Evolutionary conservation across 805 yeast genomes (phyloP).

Genomic region (Huiozyma sinensis): DNA sequence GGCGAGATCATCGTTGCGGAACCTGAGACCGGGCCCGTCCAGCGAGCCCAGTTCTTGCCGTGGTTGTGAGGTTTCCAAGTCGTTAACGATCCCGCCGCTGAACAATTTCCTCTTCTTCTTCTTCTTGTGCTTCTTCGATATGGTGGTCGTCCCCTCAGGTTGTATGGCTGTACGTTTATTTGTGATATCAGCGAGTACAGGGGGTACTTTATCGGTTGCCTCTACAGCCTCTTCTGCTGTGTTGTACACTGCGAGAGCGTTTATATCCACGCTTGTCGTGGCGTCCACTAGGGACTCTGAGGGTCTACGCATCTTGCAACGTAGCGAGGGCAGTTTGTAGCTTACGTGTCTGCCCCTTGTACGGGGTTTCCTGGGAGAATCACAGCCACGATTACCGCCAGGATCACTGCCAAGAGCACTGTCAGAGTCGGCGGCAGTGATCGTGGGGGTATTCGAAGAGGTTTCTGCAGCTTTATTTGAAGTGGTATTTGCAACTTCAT

Average conservation of each 20-base stretch:
- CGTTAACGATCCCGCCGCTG: slow-evolving; percentile 24
- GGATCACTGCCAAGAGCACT: slow-evolving; percentile 25
- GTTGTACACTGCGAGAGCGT: slow-evolving; percentile 24
- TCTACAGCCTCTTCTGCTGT: not conserved
- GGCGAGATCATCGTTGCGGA: slow-evolving; percentile 27
- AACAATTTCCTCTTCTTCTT: slow-evolving; percentile 15
- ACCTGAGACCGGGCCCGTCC: not conserved
- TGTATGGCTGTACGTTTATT: not conserved
- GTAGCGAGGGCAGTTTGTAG: slow-evolving; percentile 57
- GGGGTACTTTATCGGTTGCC: not conserved
- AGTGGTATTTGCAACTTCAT: too few species aligned
- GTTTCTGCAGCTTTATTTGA: too few species aligned
- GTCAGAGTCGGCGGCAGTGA: slow-evolving; percentile 1
- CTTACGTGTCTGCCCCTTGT: slow-evolving; percentile 49
- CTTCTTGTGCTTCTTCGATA: not conserved
- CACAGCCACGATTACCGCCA: too few species aligned
- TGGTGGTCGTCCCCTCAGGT: not conserved
- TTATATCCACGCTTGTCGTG: slow-evolving; percentile 31
- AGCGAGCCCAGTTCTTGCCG: too few species aligned
- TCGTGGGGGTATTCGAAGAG: slow-evolving; percentile 23
- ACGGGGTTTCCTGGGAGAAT: slow-evolving; percentile 12
- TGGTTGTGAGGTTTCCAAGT: slow-evolving; percentile 8
- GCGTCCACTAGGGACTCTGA: slow-evolving; percentile 53
- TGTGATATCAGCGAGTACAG: slow-evolving; percentile 4
- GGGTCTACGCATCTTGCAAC: slow-evolving; percentile 60